Evolutionary conservation across 192 early-diverging fungal species (phyloP).

Genomic region (Dissophora globulifera): DNA sequence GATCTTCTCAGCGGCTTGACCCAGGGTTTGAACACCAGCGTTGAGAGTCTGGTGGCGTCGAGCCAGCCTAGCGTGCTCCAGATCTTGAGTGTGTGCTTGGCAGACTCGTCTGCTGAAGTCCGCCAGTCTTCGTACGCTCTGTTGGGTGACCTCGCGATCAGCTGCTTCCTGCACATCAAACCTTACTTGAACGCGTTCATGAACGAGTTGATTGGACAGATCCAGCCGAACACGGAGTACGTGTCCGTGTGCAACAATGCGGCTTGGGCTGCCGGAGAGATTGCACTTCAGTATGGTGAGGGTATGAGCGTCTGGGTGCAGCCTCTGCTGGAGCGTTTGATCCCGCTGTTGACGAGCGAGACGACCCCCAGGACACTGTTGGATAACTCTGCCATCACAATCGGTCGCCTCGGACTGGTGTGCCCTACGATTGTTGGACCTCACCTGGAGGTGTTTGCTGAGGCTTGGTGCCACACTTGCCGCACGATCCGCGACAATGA

Average conservation of each 20-base stretch:
- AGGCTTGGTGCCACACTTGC: slow-evolving; percentile 85
- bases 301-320: slow-evolving; percentile 86
- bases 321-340: slow-evolving; percentile 84
- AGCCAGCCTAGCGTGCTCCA: slow-evolving; percentile 78
- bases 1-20: slow-evolving; percentile 95
- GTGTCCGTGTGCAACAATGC: slow-evolving; percentile 98
- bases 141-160: slow-evolving; percentile 96
- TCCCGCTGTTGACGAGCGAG: slow-evolving; percentile 79
- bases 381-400: slow-evolving; percentile 97
- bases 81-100: slow-evolving; percentile 85
- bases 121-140: slow-evolving; percentile 96
- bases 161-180: slow-evolving; percentile 83
- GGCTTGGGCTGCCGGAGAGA: slow-evolving; percentile 97
- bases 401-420: slow-evolving; percentile 94
- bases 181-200: slow-evolving; percentile 86
- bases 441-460: slow-evolving; percentile 84
- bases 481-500: slow-evolving; percentile 90
- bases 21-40: slow-evolving; percentile 85
- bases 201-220: slow-evolving; percentile 77
- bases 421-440: slow-evolving; percentile 87
- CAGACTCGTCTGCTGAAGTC: slow-evolving; percentile 80
- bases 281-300: slow-evolving; percentile 83
- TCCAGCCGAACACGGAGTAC: slow-evolving; percentile 78
- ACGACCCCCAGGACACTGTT: slow-evolving; percentile 78
- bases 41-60: slow-evolving; percentile 79